phyloP scores from a whole-genome alignment of 1,139 yeast species.

The Taiozyma sp. region DNA sequence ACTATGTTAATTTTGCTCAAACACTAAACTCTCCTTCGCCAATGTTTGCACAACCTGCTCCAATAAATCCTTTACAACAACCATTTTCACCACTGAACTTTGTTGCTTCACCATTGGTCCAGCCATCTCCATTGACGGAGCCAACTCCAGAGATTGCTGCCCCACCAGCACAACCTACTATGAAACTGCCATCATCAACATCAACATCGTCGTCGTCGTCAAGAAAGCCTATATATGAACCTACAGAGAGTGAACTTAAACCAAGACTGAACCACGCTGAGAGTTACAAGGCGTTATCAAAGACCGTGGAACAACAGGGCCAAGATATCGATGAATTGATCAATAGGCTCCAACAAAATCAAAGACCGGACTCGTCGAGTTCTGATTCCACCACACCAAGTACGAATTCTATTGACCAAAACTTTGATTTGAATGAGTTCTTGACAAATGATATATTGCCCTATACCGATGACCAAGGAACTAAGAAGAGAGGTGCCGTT shows the following conservation, averaged over 20 bases:
- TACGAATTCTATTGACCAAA: background rate
- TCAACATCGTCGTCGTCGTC: background rate
- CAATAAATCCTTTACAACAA: background rate
- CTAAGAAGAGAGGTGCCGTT: background rate
- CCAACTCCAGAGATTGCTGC: background rate
- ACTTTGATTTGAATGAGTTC: slow-evolving; percentile 18
- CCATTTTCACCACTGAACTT: background rate
- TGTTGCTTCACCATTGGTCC: background rate
- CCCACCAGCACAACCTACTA: background rate
- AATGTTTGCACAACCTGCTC: background rate
- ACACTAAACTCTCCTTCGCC: background rate
- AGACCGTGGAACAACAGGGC: slow-evolving; percentile 22
- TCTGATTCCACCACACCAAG: background rate
- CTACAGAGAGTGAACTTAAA: slow-evolving; percentile 4
- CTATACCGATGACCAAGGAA: slow-evolving; percentile 1
- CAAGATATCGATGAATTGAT: slow-evolving; percentile 22
- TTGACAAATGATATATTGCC: slow-evolving; percentile 13
- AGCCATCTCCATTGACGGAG: background rate
- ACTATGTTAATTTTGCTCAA: background rate
- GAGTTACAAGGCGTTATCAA: slow-evolving; percentile 15
- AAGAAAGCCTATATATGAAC: background rate
- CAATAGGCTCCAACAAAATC: slow-evolving; percentile 3
- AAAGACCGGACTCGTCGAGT: slow-evolving; percentile 1
- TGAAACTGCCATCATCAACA: background rate
- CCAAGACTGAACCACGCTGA: slow-evolving; percentile 4